Evolutionary conservation across 169 alveolate species (phyloP).

Genomic region (Plasmodium coatneyi): DNA sequence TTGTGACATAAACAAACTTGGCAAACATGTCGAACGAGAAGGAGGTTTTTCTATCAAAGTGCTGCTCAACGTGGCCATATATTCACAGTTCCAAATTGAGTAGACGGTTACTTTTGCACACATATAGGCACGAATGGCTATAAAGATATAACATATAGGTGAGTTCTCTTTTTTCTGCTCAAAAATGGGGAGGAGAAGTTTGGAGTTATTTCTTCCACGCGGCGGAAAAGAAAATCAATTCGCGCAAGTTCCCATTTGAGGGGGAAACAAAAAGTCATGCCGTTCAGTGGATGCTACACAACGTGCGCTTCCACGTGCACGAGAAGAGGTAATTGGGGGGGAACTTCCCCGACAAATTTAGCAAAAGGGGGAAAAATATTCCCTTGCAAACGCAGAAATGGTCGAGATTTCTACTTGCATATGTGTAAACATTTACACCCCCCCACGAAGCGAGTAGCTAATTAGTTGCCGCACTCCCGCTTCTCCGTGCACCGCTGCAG

Average conservation of each 20-base stretch:
- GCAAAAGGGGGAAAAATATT: not conserved
- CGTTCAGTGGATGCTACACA: not conserved
- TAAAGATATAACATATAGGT: not conserved
- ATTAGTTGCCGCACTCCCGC: not conserved
- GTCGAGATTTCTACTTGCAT: not conserved
- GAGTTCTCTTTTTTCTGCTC: not conserved
- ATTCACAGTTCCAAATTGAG: not conserved
- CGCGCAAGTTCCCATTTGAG: not conserved
- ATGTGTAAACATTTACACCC: not conserved
- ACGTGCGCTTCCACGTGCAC: not conserved
- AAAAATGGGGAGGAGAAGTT: not conserved
- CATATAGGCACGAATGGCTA: not conserved
- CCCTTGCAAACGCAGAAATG: not conserved
- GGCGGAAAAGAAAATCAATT: not conserved
- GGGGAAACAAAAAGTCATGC: not conserved
- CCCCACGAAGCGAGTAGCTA: not conserved
- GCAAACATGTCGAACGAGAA: not conserved
- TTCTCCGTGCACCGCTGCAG: slow-evolving; percentile 10
- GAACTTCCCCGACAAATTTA: not conserved
- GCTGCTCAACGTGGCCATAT: not conserved
- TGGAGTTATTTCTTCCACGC: not conserved
- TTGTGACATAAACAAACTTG: not conserved
- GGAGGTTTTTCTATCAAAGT: not conserved
- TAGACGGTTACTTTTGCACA: not conserved
- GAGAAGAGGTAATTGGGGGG: not conserved